These are phyloP conservation scores for Nephelium lappaceum DNA, from an alignment of 345 rosid species.

Conservation along the genomic window DNA sequence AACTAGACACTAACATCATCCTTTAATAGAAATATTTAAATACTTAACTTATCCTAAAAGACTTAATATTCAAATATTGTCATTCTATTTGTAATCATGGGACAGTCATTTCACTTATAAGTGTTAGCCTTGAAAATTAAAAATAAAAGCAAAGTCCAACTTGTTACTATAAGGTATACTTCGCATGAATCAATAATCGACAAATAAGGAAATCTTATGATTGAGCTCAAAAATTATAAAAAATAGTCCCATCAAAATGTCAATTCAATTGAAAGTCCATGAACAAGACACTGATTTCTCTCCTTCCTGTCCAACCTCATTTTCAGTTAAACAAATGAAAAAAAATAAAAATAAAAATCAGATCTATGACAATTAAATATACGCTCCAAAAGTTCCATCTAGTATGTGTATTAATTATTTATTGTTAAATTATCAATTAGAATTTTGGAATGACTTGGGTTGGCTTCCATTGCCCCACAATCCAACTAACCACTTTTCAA, in stretches of 20 bases:
- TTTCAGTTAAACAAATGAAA: not conserved
- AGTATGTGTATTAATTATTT: not conserved
- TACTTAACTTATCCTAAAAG: too few species aligned
- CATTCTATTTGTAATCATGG: too few species aligned
- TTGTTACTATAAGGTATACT: not conserved
- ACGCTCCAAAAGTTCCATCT: not conserved
- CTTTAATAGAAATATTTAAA: accelerated
- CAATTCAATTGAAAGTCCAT: not conserved
- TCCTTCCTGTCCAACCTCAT: not conserved
- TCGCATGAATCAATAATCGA: not conserved
- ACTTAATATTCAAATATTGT: too few species aligned
- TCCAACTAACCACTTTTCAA: constrained; percentile 10
- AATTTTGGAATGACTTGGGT: constrained; percentile 12
- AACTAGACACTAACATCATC: not conserved
- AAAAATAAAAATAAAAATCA: too few species aligned
- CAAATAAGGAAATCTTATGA: not conserved
- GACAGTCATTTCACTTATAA: too few species aligned
- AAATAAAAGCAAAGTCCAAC: too few species aligned
- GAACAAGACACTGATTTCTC: not conserved
- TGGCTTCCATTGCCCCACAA: not conserved
- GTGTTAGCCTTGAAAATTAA: too few species aligned
- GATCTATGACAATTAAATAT: not conserved
- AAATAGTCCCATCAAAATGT: not conserved
- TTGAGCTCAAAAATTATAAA: not conserved
- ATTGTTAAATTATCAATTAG: not conserved